Conservation (phyloP, 495 filamentous ascomycete species). For the Hypoxylon crocopeplum region DNA sequence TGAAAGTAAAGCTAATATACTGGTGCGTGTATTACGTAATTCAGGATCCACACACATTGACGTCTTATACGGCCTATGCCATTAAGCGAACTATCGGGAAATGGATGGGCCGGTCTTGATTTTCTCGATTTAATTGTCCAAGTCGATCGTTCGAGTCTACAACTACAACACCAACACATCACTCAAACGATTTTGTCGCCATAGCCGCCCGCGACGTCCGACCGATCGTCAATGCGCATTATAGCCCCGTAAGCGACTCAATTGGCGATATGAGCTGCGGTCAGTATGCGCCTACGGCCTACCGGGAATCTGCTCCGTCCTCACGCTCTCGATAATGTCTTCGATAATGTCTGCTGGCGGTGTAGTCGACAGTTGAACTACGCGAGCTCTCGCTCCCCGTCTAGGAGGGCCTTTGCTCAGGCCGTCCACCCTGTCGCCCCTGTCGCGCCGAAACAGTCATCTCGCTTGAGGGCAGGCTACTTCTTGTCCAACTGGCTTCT, state of each 20-base stretch:
- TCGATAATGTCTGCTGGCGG: conserved; percentile 40
- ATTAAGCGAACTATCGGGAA: not conserved
- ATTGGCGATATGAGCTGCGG: conserved; percentile 40
- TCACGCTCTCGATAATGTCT: conserved; percentile 35
- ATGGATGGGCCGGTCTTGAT: conserved; percentile 15
- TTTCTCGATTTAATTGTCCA: not conserved
- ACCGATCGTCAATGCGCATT: conserved; percentile 11
- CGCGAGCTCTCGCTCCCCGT: conserved; percentile 3
- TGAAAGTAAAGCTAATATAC: no score
- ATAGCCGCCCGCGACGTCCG: not conserved
- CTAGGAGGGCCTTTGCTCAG: conserved; percentile 13
- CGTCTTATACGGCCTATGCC: no score
- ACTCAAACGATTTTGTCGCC: no score
- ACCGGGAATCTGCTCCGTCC: conserved; percentile 39
- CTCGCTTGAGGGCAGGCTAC: conserved; percentile 45
- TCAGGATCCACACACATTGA: no score
- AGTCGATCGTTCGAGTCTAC: not conserved
- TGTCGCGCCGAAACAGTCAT: conserved; percentile 11
- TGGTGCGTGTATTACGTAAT: no score
- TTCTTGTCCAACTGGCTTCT: conserved; percentile 51
- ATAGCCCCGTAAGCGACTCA: conserved; percentile 6
- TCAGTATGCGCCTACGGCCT: conserved; percentile 44
- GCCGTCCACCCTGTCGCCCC: conserved; percentile 11
- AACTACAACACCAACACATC: not conserved
- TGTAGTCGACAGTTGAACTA: conserved; percentile 32